Evolutionary conservation across 2,329 filamentous ascomycete species (phyloP).

Genomic region (Dissoconium aciculare): DNA sequence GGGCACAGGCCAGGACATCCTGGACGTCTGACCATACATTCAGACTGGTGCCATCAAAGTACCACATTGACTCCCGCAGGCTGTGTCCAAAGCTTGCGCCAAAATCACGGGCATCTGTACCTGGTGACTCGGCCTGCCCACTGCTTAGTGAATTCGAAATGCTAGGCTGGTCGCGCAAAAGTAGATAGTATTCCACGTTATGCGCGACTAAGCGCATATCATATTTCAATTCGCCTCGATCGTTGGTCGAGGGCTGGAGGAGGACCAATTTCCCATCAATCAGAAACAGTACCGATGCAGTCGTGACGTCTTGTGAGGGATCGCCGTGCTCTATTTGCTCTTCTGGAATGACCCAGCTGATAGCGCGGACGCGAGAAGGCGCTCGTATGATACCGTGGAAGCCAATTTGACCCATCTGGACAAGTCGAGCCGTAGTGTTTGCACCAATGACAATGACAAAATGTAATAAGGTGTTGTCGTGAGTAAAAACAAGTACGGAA

Average conservation of each 20-base stretch:
- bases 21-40: slow-evolving; percentile 81
- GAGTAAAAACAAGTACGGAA: slow-evolving; percentile 89
- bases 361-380: slow-evolving; percentile 75
- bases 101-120: slow-evolving; percentile 10
- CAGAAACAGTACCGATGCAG: slow-evolving; percentile 87
- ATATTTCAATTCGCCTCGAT: slow-evolving; percentile 77
- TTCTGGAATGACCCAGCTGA: slow-evolving; percentile 93
- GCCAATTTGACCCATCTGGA: slow-evolving; percentile 94
- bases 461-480: slow-evolving; percentile 90
- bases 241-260: slow-evolving; percentile 71
- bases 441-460: slow-evolving; percentile 67
- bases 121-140: slow-evolving; percentile 6
- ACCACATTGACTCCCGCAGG: slow-evolving; percentile 80
- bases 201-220: slow-evolving; percentile 96
- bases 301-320: slow-evolving; percentile 85
- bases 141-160: slow-evolving; percentile 7
- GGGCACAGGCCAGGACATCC: slow-evolving; percentile 60
- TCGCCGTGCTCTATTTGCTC: slow-evolving; percentile 81
- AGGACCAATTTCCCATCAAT: slow-evolving; percentile 93
- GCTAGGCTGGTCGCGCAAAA: slow-evolving; percentile 64
- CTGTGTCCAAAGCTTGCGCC: slow-evolving; percentile 28
- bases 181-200: slow-evolving; percentile 86
- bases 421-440: slow-evolving; percentile 52
- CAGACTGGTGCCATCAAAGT: slow-evolving; percentile 76
- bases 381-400: slow-evolving; percentile 94